Percentiles rank a stretch among this genome's conserved stretches.
These are phyloP conservation scores for Teratosphaeria epicoccoides DNA, from an alignment of 2,329 filamentous ascomycete genomes.

Conservation along the genomic window DNA sequence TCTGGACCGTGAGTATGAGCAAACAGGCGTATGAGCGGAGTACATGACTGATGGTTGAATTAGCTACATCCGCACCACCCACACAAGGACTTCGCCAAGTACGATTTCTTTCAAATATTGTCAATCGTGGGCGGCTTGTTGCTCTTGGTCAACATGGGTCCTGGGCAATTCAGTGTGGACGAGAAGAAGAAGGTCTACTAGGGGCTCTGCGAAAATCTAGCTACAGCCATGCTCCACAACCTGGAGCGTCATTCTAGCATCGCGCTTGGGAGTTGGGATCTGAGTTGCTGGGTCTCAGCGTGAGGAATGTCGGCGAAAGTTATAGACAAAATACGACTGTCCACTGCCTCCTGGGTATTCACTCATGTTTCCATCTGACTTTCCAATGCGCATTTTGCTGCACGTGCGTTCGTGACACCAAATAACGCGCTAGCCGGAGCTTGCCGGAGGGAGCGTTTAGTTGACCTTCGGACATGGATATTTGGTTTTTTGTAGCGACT, in stretches of 20 bases:
- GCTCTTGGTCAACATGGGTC: conserved; percentile 95
- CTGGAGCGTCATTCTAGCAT: background rate
- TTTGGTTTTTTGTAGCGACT: background rate
- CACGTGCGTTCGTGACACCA: background rate
- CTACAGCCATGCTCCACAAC: background rate
- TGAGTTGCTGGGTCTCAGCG: background rate
- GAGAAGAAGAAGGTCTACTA: conserved; percentile 99
- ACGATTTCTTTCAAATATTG: conserved; percentile 99
- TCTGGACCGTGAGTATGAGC: conserved; percentile 79
- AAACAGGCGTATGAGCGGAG: background rate
- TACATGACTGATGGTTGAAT: background rate
- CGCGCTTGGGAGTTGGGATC: background rate
- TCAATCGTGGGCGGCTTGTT: conserved; percentile 96
- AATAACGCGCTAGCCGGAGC: background rate
- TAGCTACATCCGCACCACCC: conserved; percentile 95
- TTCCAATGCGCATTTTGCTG: background rate
- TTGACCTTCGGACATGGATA: background rate
- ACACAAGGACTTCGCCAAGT: conserved; percentile 99
- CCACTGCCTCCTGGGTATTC: no score
- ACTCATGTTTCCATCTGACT: background rate
- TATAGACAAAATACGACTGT: background rate
- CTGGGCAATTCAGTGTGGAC: conserved; percentile 94
- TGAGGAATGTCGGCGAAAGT: background rate
- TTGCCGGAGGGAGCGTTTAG: background rate
- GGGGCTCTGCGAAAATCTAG: conserved; percentile 1